Evolutionary conservation across 305 asterid species (phyloP), one percentile per base, ranked within the genome.

Genomic region (Rubia peregrina): DNA sequence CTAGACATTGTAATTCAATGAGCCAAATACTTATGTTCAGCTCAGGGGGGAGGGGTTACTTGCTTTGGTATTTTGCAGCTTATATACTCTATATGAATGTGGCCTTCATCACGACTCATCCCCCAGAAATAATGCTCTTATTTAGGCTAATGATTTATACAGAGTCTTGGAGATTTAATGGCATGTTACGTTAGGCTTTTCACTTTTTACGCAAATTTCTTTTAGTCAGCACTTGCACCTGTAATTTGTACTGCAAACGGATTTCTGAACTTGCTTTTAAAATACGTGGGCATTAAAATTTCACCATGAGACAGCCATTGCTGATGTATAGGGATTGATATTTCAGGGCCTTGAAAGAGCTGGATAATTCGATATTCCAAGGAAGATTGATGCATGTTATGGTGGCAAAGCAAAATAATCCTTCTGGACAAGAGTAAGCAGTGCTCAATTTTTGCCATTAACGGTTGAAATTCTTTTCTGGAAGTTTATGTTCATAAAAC

Each of bases 351-450:
- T 71, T 94, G 68, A 81, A 82, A 69, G 95, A 89, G 91, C 85
- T 82, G 89, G 95, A 93, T 75, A 80, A 73, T 74, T 85, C 95
- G 64, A 86, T 78, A 79, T 93, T 93, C 76, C 98, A 93, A 81
- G 98, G 98, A 70, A 90, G 98, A 84, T 72, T 93, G 75, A 77
- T 93, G 86, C 97, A 89, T 81, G 89, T 93, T 81, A 85, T 87
- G 96, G 91, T 85, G 65, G 98, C 97, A 71, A 86, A 88, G 76
- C 91, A 81, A 76, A 89, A 84, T 72, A 70, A 73, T 72, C 74
- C 80, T 73, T 62, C 86, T 71, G 79, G 75, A 73, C 63, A 70
- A 59, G 82, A 80, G 96, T 94, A 83, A 79, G 92, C 67, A 64
- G n/a, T 56, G 26, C 24, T 65, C 22, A 41, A 41, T 16, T 33